phyloP scores from a whole-genome alignment of 352 stramenopile genomes.

The Phytophthora constricta region DNA sequence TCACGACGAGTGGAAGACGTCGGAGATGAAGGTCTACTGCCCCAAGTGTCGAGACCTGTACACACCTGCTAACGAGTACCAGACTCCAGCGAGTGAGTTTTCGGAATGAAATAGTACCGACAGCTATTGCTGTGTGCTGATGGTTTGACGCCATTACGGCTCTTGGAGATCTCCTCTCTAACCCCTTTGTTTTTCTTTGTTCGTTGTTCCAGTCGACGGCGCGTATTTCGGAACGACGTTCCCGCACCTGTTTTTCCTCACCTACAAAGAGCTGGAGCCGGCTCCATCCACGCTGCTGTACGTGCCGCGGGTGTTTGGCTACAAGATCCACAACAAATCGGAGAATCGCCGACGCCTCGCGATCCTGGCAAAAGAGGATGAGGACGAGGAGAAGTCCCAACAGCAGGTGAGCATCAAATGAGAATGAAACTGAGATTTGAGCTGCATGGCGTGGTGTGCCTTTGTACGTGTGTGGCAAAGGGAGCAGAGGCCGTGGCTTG shows the following conservation, averaged over 20 bases:
- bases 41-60: conserved; percentile 91
- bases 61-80: conserved; percentile 84
- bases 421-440: conserved; percentile 42
- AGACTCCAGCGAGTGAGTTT: conserved; percentile 81
- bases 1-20: conserved; percentile 91
- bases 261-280: conserved; percentile 94
- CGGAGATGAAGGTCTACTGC: conserved; percentile 92
- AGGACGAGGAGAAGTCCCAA: conserved; percentile 75
- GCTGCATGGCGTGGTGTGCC: conserved; percentile 17
- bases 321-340: conserved; percentile 92
- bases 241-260: conserved; percentile 98
- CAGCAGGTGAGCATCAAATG: conserved; percentile 66
- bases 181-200: background rate
- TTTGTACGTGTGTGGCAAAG: conserved; percentile 23
- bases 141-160: no score
- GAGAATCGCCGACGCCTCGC: conserved; percentile 84
- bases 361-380: conserved; percentile 82
- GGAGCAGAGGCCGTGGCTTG: no score
- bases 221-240: conserved; percentile 99
- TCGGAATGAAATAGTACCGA: no score
- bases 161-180: background rate
- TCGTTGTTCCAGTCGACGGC: conserved; percentile 86
- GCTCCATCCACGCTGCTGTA: conserved; percentile 84
- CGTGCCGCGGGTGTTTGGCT: conserved; percentile 92
- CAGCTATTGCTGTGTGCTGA: no score